Percentiles rank a stretch among this genome's conserved stretches.
Evolutionary conservation across 2,329 filamentous ascomycete species (phyloP).

Genomic region (Penicillium sp.): DNA sequence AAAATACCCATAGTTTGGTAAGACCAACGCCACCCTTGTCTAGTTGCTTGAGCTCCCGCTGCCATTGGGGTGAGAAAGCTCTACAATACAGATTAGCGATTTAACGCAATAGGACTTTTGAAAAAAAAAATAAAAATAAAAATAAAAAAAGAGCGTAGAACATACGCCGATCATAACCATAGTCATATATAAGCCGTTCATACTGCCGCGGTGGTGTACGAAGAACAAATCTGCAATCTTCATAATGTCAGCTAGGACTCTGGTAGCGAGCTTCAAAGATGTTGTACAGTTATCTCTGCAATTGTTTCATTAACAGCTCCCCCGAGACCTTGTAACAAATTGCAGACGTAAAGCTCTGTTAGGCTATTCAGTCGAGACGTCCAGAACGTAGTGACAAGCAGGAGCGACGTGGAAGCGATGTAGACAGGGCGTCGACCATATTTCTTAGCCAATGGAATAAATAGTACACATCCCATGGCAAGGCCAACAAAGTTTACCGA

Average conservation of each 20-base stretch:
- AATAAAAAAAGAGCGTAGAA: slow-evolving; percentile 22
- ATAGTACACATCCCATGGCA: slow-evolving; percentile 49
- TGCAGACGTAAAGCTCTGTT: slow-evolving; percentile 50
- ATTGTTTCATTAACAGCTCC: slow-evolving; percentile 48
- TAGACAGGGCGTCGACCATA: slow-evolving; percentile 54
- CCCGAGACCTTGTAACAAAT: slow-evolving; percentile 46
- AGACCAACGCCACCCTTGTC: slow-evolving; percentile 41
- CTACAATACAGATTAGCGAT: slow-evolving; percentile 14
- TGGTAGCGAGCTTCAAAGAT: slow-evolving; percentile 35
- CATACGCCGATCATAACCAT: slow-evolving; percentile 43
- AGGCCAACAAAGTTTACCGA: slow-evolving; percentile 53
- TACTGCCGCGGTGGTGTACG: slow-evolving; percentile 54
- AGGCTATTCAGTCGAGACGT: slow-evolving; percentile 45
- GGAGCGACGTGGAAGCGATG: slow-evolving; percentile 46
- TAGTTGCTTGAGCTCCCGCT: slow-evolving; percentile 37
- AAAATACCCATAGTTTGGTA: slow-evolving; percentile 42
- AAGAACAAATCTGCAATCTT: slow-evolving; percentile 55
- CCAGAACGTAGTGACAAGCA: slow-evolving; percentile 48
- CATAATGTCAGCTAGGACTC: not conserved
- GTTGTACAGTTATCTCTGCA: slow-evolving; percentile 48
- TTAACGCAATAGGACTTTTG: no score
- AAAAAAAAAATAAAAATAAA: not conserved
- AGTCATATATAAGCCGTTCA: slow-evolving; percentile 57
- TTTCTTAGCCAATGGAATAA: slow-evolving; percentile 54
- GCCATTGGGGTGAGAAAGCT: slow-evolving; percentile 41